Conservation (phyloP, 352 stramenopile species). For the Globisporangium solare region DNA sequence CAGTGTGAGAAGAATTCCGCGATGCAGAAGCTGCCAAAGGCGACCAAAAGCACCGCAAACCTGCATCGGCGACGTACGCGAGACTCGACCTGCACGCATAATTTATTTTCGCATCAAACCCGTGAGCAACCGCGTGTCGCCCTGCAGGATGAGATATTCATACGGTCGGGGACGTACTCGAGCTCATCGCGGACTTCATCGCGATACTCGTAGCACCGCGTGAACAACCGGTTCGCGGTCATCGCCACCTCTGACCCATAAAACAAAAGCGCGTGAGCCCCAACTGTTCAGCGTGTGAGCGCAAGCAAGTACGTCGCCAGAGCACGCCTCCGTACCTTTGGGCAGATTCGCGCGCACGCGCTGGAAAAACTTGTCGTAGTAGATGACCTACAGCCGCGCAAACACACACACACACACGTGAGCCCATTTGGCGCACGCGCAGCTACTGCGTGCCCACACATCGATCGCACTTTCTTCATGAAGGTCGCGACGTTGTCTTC, state of each 20-base stretch:
- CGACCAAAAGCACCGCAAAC: constrained; percentile 8
- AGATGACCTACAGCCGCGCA: constrained; percentile 53
- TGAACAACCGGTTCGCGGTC: constrained; percentile 54
- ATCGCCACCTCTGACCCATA: constrained; percentile 47
- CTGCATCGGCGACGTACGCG: constrained; percentile 62
- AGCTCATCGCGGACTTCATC: constrained; percentile 79
- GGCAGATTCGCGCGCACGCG: constrained; percentile 60
- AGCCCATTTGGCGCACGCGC: not conserved
- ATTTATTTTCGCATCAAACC: not conserved
- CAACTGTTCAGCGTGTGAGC: too few relatives aligned
- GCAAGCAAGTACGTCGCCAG: too few relatives aligned
- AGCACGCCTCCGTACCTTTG: not conserved
- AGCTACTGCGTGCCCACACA: not conserved
- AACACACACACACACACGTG: not conserved
- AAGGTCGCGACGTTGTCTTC: constrained; percentile 78
- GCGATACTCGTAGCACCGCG: constrained; percentile 79
- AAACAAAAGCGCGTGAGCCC: too few relatives aligned
- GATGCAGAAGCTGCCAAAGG: not conserved
- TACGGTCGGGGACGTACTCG: constrained; percentile 56
- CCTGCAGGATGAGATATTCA: too few relatives aligned
- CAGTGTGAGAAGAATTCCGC: not conserved
- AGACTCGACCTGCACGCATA: constrained; percentile 41
- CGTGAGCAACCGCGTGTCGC: not conserved
- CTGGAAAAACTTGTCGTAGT: constrained; percentile 82
- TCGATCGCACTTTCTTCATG: constrained; percentile 66